These are phyloP conservation scores for Manihot esculenta DNA, from an alignment of 441 rosid species.

Conservation along the genomic window DNA sequence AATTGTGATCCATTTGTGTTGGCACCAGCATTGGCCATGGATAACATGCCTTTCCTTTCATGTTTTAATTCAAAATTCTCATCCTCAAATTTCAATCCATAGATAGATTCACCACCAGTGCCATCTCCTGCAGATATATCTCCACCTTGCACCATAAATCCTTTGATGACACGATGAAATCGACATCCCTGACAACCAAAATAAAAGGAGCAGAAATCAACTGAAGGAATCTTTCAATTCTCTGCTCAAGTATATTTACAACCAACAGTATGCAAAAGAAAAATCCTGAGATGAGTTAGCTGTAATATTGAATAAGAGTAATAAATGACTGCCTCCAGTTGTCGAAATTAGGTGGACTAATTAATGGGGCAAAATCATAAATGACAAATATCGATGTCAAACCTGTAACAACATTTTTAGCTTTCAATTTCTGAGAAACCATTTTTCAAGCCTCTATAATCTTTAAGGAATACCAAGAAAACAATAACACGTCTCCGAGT, in stretches of 20 bases:
- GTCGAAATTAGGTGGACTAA: not conserved
- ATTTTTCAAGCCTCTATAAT: not conserved
- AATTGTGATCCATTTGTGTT: slow-evolving; percentile 93
- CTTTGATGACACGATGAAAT: slow-evolving; percentile 80
- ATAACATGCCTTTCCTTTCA: slow-evolving; percentile 92
- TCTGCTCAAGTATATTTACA: not conserved
- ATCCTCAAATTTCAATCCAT: slow-evolving; percentile 84
- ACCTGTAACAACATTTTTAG: not conserved
- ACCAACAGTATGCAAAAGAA: not conserved
- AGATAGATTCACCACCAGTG: slow-evolving; percentile 90
- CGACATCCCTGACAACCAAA: slow-evolving; percentile 61
- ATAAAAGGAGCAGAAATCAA: slow-evolving; percentile 4
- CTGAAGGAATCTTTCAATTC: not conserved
- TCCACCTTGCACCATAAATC: slow-evolving; percentile 96
- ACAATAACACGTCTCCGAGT: not conserved
- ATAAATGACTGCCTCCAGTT: not conserved
- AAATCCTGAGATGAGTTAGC: not conserved
- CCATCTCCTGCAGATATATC: slow-evolving; percentile 90
- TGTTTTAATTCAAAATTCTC: slow-evolving; percentile 92
- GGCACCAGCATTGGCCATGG: slow-evolving; percentile 90
- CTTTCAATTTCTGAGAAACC: not conserved
- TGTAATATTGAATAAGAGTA: not conserved
- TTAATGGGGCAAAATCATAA: not conserved
- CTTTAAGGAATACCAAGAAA: not conserved
- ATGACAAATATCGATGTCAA: not conserved